Evolutionary conservation across 2,329 filamentous ascomycete genomes (phyloP).

Genomic region (Colletotrichum navitas): DNA sequence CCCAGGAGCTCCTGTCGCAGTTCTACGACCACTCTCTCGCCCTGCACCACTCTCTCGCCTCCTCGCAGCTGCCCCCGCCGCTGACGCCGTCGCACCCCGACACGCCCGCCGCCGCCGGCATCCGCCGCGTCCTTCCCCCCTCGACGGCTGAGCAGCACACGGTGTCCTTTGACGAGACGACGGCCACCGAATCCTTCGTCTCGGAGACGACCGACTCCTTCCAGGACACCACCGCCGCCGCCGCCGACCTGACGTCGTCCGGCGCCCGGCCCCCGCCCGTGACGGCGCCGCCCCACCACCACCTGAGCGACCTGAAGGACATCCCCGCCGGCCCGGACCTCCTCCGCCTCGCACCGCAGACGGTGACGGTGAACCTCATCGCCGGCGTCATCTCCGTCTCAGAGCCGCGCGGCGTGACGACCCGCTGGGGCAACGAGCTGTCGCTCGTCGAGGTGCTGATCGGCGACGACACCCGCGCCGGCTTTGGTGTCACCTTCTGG

Average conservation of each 20-base stretch:
- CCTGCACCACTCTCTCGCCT: slow-evolving; percentile 74
- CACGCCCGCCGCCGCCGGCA: slow-evolving; percentile 14
- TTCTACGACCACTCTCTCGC: slow-evolving; percentile 86
- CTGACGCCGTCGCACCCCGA: neutral
- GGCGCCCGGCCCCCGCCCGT: slow-evolving; percentile 46
- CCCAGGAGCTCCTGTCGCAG: slow-evolving; percentile 60
- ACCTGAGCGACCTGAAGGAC: slow-evolving; percentile 74
- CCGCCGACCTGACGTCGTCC: slow-evolving; percentile 11
- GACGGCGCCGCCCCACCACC: slow-evolving; percentile 48
- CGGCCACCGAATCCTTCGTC: slow-evolving; percentile 52
- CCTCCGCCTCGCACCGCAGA: slow-evolving; percentile 78
- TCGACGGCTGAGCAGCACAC: slow-evolving; percentile 31
- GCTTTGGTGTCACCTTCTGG: slow-evolving; percentile 90
- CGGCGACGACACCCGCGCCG: slow-evolving; percentile 85
- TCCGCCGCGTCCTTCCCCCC: neutral
- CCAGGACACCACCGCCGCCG: slow-evolving; percentile 41
- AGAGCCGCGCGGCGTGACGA: slow-evolving; percentile 75
- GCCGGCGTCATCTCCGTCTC: slow-evolving; percentile 81
- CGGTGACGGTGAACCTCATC: slow-evolving; percentile 85
- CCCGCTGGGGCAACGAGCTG: slow-evolving; percentile 71
- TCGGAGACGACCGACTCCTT: slow-evolving; percentile 51
- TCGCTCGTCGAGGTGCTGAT: slow-evolving; percentile 83
- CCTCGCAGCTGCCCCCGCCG: slow-evolving; percentile 65
- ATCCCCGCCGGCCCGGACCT: slow-evolving; percentile 78
- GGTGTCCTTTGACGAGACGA: slow-evolving; percentile 39